These are phyloP conservation scores for Lumnitzera racemosa DNA, from an alignment of 345 rosid species.

Conservation along the genomic window DNA sequence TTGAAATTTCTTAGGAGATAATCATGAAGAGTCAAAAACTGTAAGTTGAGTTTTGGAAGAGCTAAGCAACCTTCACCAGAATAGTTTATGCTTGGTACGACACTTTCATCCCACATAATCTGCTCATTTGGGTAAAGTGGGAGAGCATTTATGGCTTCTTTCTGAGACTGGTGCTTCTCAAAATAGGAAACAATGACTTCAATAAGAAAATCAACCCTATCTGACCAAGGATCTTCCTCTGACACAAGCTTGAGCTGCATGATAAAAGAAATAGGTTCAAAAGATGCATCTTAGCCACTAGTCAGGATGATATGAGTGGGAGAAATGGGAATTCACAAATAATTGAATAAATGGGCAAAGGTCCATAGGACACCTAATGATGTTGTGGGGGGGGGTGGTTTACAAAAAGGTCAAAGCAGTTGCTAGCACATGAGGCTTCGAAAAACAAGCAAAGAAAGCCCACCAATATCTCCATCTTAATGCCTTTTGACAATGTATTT, in stretches of 20 bases:
- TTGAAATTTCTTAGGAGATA: slow-evolving; percentile 93
- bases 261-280: slow-evolving; percentile 4
- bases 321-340: too few species aligned
- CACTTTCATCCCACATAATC: slow-evolving; percentile 99
- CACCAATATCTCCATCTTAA: too few species aligned
- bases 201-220: slow-evolving; percentile 72
- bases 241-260: slow-evolving; percentile 87
- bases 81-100: slow-evolving; percentile 96
- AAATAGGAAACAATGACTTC: slow-evolving; percentile 94
- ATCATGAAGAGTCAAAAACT: slow-evolving; percentile 93
- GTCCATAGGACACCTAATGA: too few species aligned
- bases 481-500: too few species aligned
- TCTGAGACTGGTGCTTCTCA: slow-evolving; percentile 90
- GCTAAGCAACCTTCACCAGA: slow-evolving; percentile 99
- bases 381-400: too few species aligned
- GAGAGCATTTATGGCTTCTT: slow-evolving; percentile 96
- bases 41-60: slow-evolving; percentile 96
- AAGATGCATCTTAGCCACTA: neutral
- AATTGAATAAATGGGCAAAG: too few species aligned
- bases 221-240: slow-evolving; percentile 78
- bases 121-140: slow-evolving; percentile 99
- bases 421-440: too few species aligned
- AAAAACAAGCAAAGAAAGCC: too few species aligned
- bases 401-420: too few species aligned
- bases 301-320: too few species aligned